These are phyloP conservation scores for Russula virescens DNA, from an alignment of 768 basidiomycete species.

Conservation along the genomic window DNA sequence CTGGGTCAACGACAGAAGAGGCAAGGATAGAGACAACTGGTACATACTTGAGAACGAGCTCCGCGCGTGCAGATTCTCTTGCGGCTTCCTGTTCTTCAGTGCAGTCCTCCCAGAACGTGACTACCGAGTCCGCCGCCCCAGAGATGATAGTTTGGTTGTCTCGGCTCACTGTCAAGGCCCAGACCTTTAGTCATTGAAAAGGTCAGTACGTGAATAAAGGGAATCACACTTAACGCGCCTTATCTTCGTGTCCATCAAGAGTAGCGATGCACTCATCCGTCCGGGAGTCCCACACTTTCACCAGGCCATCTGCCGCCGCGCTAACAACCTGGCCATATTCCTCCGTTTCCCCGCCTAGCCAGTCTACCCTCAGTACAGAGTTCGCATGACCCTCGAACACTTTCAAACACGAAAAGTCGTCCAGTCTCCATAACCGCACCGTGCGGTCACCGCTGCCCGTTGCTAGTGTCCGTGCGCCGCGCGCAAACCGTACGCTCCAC, in stretches of 20 bases:
- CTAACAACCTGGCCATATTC: conserved; percentile 66
- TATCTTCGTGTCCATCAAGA: conserved; percentile 96
- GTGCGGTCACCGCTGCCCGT: conserved; percentile 96
- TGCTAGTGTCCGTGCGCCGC: conserved; percentile 76
- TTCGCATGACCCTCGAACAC: conserved; percentile 99
- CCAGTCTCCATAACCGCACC: conserved; percentile 88
- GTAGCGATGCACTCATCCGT: conserved; percentile 85
- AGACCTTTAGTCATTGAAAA: conserved; percentile 56
- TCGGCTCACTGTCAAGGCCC: conserved; percentile 80
- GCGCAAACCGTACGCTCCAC: conserved; percentile 89
- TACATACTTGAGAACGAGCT: conserved; percentile 75
- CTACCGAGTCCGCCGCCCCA: conserved; percentile 91
- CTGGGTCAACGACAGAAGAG: not conserved
- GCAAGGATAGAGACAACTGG: not conserved
- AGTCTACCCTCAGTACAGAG: conserved; percentile 90
- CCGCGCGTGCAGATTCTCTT: conserved; percentile 64
- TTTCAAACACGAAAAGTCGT: conserved; percentile 89
- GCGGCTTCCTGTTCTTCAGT: conserved; percentile 78
- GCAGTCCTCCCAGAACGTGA: conserved; percentile 95
- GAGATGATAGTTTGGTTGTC: conserved; percentile 87
- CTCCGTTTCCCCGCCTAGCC: conserved; percentile 62
- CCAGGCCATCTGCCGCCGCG: conserved; percentile 87
- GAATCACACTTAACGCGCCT: conserved; percentile 46
- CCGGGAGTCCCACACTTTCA: conserved; percentile 91
- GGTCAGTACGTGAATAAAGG: not conserved